A percentile compares a stretch with the other conserved stretches of the same genome.
Evolutionary conservation across 345 rosid species (phyloP).

Genomic region (Ceriops decandra): DNA sequence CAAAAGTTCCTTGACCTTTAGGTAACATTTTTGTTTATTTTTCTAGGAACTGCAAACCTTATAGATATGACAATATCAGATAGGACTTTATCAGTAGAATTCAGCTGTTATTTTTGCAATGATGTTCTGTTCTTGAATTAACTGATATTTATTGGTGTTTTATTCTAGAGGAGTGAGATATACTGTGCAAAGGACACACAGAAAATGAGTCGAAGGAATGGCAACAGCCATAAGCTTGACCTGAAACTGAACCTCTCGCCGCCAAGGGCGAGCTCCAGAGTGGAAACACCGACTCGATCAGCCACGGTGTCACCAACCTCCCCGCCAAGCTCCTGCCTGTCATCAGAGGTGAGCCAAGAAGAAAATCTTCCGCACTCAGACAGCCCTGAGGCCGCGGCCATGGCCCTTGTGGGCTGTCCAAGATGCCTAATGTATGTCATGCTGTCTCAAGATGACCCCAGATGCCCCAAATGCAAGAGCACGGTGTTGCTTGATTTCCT

Average conservation of each 20-base stretch:
- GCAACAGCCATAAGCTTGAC: slow-evolving; percentile 66
- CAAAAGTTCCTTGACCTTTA: slow-evolving; percentile 17
- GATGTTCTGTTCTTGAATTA: neutral
- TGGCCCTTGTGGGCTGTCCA: slow-evolving; percentile 67
- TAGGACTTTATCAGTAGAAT: neutral
- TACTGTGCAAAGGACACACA: neutral
- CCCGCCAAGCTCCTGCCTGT: slow-evolving; percentile 90
- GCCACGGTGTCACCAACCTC: slow-evolving; percentile 70
- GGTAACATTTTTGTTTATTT: neutral
- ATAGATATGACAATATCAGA: too few relatives aligned
- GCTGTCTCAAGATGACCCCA: slow-evolving; percentile 25
- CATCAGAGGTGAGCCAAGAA: slow-evolving; percentile 68
- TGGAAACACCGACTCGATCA: slow-evolving; percentile 61
- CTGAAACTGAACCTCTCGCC: slow-evolving; percentile 88
- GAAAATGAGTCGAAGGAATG: slow-evolving; percentile 74
- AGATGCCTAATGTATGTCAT: slow-evolving; percentile 31
- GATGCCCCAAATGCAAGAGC: slow-evolving; percentile 29
- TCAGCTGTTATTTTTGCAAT: neutral
- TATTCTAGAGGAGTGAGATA: slow-evolving; percentile 11
- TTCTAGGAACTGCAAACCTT: too few relatives aligned
- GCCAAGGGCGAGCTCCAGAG: slow-evolving; percentile 45
- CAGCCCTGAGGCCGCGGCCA: slow-evolving; percentile 91
- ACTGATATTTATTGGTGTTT: neutral
- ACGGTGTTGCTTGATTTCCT: slow-evolving; percentile 24
- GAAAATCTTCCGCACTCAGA: slow-evolving; percentile 38